Conservation (phyloP, 1,139 yeast genomes). For the Saccharomyces hybrid region DNA sequence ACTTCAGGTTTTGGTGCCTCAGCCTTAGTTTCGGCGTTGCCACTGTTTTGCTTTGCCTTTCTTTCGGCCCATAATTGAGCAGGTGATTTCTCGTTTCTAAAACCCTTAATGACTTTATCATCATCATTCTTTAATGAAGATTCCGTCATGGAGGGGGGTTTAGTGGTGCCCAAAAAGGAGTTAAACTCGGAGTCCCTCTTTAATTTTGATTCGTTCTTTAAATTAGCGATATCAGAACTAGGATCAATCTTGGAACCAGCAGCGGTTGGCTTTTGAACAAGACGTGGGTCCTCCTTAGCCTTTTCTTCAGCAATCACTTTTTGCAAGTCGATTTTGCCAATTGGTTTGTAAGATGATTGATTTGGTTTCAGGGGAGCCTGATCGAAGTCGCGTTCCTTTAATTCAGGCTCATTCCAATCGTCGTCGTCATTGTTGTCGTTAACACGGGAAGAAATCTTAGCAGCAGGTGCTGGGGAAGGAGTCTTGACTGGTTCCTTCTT, state of each 20-base stretch:
- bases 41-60: constrained; percentile 41
- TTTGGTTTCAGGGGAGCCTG: constrained; percentile 52
- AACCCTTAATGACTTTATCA: constrained; percentile 54
- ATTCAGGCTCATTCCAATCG: constrained; percentile 60
- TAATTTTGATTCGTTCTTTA: constrained; percentile 42
- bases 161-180: constrained; percentile 43
- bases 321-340: constrained; percentile 47
- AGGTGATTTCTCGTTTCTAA: constrained; percentile 78
- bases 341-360: constrained; percentile 45
- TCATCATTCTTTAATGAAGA: constrained; percentile 32
- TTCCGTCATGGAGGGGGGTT: constrained; percentile 38
- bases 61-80: constrained; percentile 96
- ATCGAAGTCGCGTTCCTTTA: constrained; percentile 62
- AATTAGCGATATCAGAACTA: constrained; percentile 29
- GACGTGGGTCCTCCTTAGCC: constrained; percentile 36
- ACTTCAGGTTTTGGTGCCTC: constrained; percentile 13
- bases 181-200: constrained; percentile 37
- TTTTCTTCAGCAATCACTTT: constrained; percentile 36
- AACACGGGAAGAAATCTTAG: constrained; percentile 15
- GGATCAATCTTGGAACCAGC: constrained; percentile 18
- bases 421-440: constrained; percentile 36
- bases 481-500: constrained; percentile 13
- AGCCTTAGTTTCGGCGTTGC: constrained; percentile 10
- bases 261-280: constrained; percentile 15
- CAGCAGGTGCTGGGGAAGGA: constrained; percentile 35